phyloP scores from a whole-genome alignment of 805 yeast species.

The Schwanniomyces yamadae region DNA sequence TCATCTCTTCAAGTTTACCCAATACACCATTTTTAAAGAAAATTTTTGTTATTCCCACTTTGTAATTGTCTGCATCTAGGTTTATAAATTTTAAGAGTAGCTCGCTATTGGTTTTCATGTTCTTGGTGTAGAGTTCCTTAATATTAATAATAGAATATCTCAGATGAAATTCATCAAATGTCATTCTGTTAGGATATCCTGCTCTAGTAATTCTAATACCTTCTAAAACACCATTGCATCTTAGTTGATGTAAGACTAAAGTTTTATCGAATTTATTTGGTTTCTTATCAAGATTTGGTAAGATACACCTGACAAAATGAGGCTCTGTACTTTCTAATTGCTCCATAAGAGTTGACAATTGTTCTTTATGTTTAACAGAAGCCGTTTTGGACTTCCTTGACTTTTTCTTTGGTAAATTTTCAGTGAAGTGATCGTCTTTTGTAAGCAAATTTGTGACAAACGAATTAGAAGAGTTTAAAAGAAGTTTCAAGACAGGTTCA shows the following conservation, averaged over 20 bases:
- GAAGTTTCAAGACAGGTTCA: constrained; percentile 63
- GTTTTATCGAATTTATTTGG: constrained; percentile 70
- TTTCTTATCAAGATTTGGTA: constrained; percentile 78
- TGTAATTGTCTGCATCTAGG: constrained; percentile 58
- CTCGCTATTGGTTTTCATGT: constrained; percentile 67
- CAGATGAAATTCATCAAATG: constrained; percentile 73
- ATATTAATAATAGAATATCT: constrained; percentile 72
- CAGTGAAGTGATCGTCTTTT: constrained; percentile 25
- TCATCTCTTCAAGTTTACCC: constrained; percentile 72
- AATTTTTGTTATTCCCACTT: constrained; percentile 69
- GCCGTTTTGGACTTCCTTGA: constrained; percentile 52
- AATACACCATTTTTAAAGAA: constrained; percentile 77
- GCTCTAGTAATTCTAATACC: constrained; percentile 97
- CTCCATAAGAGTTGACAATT: constrained; percentile 65
- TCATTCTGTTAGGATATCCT: constrained; percentile 92
- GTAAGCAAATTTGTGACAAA: constrained; percentile 59
- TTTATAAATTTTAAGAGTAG: constrained; percentile 60
- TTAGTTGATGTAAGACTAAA: constrained; percentile 80
- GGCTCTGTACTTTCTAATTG: constrained; percentile 84
- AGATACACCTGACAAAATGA: constrained; percentile 93
- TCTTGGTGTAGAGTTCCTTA: constrained; percentile 42
- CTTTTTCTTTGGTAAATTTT: constrained; percentile 34
- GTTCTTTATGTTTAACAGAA: constrained; percentile 86
- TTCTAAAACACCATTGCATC: constrained; percentile 97
- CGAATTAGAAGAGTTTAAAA: constrained; percentile 54